Conservation (phyloP, 176 grass and related monocot species). For the Carex parvula region DNA sequence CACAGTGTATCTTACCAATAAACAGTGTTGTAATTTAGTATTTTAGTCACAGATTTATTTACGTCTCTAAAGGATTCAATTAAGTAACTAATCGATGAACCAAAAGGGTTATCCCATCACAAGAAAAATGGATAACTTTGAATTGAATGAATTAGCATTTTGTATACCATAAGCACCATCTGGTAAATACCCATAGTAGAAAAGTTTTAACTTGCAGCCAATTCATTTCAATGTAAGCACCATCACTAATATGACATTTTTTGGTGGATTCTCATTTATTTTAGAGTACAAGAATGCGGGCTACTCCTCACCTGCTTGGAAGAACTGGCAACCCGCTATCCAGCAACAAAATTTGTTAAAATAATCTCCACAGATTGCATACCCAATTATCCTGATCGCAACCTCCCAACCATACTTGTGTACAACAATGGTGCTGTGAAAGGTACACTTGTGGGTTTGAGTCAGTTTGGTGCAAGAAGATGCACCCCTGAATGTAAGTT, state of each 20-base stretch:
- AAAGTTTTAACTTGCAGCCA: background rate
- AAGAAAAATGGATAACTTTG: no score
- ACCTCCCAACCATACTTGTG: constrained; percentile 95
- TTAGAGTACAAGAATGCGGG: constrained; percentile 80
- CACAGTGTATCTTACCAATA: background rate
- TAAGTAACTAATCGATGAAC: background rate
- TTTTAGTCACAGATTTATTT: background rate
- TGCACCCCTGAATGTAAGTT: constrained; percentile 94
- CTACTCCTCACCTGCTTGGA: constrained; percentile 78
- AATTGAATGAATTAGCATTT: background rate
- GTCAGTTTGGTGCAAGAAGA: constrained; percentile 72
- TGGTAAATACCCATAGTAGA: background rate
- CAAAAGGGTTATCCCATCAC: background rate
- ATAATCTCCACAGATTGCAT: constrained; percentile 95
- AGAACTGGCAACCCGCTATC: constrained; percentile 72
- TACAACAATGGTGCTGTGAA: constrained; percentile 96
- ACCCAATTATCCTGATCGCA: constrained; percentile 80
- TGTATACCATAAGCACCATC: background rate
- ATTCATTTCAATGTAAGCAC: background rate
- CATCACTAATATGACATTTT: background rate
- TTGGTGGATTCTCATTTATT: constrained; percentile 15
- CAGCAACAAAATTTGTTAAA: constrained; percentile 92
- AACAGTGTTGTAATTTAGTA: background rate
- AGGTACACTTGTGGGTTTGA: constrained; percentile 75
- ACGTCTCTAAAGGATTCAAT: background rate